Evolutionary conservation across 2,329 filamentous ascomycete species (phyloP).

Genomic region (Cladobotryum protrusum): DNA sequence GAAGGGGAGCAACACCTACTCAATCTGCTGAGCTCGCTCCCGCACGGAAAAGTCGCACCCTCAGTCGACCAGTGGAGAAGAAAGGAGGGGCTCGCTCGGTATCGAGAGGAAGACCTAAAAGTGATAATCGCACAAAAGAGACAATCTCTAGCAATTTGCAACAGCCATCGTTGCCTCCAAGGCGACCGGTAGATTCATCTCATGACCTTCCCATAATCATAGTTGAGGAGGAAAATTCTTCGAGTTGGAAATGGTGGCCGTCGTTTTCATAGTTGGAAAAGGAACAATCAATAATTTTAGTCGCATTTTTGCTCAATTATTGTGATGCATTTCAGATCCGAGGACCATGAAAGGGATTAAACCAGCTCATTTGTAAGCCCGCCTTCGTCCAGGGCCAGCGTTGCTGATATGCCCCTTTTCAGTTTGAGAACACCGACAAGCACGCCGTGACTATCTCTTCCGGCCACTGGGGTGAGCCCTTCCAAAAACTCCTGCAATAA

Average conservation of each 20-base stretch:
- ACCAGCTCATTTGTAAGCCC: too few species aligned
- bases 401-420: too few species aligned
- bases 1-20: conserved; percentile 11
- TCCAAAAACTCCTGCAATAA: too few species aligned
- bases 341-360: not conserved
- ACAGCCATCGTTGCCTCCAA: conserved; percentile 21
- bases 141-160: conserved; percentile 3
- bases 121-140: conserved; percentile 8
- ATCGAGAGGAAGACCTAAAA: conserved; percentile 5
- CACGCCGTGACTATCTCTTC: too few species aligned
- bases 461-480: too few species aligned
- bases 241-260: conserved; percentile 11
- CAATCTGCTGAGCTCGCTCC: conserved; percentile 20
- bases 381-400: too few species aligned
- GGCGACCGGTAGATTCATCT: conserved; percentile 16
- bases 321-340: not conserved
- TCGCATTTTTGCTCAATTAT: not conserved
- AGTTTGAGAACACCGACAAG: too few species aligned
- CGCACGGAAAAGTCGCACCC: conserved; percentile 16
- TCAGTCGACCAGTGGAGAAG: conserved; percentile 12
- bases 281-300: not conserved
- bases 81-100: conserved; percentile 3
- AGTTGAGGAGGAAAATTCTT: conserved; percentile 19
- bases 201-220: conserved; percentile 25
- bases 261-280: not conserved